These are phyloP conservation scores for Blepharisma japonicum DNA, from an alignment of 73 alveolate species.

Conservation along the genomic window DNA sequence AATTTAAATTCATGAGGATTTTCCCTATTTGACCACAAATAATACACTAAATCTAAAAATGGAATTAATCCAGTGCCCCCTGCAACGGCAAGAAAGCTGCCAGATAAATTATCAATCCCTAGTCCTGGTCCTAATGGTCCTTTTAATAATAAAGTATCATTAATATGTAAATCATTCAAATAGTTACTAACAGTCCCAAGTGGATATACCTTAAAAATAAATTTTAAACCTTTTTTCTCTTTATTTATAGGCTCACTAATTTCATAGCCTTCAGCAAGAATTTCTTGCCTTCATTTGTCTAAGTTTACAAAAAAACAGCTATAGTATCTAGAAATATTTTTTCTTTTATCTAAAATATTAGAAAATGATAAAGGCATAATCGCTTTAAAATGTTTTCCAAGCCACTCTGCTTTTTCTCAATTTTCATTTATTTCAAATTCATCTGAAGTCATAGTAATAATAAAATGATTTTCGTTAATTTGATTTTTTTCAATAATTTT, in stretches of 20 bases:
- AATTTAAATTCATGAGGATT: constrained; percentile 4
- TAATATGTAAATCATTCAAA: neutral
- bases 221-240: neutral
- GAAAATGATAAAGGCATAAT: no score
- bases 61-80: constrained; percentile 31
- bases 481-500: neutral
- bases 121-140: constrained; percentile 25
- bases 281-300: neutral
- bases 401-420: neutral
- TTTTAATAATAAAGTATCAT: neutral
- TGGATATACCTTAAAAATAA: constrained; percentile 16
- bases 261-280: neutral
- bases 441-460: neutral
- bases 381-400: neutral
- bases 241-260: neutral
- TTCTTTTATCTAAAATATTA: neutral
- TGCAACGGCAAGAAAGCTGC: constrained; percentile 18
- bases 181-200: neutral
- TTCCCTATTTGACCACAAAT: neutral
- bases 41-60: neutral
- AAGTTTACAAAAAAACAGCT: neutral
- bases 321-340: neutral
- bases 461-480: neutral
- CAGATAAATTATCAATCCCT: neutral
- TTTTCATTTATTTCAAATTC: neutral